These are phyloP conservation scores for Effrenium voratum DNA, from an alignment of 73 alveolate species.

Conservation along the genomic window DNA sequence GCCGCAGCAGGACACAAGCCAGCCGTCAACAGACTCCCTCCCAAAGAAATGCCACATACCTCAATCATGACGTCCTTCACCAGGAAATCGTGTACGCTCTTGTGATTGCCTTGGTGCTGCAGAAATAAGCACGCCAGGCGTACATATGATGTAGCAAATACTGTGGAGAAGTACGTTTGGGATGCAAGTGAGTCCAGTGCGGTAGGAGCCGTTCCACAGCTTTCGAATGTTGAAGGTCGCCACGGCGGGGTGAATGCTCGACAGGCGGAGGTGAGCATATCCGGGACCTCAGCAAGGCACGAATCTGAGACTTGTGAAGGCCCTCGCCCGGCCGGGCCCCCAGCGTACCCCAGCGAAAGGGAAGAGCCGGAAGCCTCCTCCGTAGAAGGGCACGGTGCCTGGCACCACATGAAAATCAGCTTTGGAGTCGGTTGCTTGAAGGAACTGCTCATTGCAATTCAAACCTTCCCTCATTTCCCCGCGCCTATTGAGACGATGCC, in stretches of 20 bases:
- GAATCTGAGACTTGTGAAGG: neutral
- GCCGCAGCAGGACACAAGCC: too few species aligned
- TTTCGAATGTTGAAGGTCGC: conserved; percentile 88
- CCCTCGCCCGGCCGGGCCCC: neutral
- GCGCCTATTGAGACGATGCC: conserved; percentile 59
- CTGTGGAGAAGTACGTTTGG: neutral
- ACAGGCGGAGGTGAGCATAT: conserved; percentile 71
- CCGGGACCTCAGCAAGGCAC: conserved; percentile 20
- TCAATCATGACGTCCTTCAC: conserved; percentile 85
- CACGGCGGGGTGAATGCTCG: conserved; percentile 84
- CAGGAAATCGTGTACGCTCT: conserved; percentile 68
- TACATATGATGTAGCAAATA: neutral
- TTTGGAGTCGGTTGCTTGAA: too few species aligned
- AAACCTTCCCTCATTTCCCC: neutral
- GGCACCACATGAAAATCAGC: too few species aligned
- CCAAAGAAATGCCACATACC: neutral
- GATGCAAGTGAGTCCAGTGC: too few species aligned
- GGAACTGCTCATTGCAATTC: too few species aligned
- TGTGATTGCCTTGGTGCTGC: conserved; percentile 39
- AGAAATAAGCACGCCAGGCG: neutral
- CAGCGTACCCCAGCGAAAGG: conserved; percentile 88
- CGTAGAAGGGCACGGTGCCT: conserved; percentile 88
- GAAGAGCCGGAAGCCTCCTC: conserved; percentile 93
- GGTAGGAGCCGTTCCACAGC: conserved; percentile 77
- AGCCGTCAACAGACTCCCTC: too few species aligned